Conservation (phyloP, 371 early-diverging fungal genomes). For the Mucor ambiguus region DNA sequence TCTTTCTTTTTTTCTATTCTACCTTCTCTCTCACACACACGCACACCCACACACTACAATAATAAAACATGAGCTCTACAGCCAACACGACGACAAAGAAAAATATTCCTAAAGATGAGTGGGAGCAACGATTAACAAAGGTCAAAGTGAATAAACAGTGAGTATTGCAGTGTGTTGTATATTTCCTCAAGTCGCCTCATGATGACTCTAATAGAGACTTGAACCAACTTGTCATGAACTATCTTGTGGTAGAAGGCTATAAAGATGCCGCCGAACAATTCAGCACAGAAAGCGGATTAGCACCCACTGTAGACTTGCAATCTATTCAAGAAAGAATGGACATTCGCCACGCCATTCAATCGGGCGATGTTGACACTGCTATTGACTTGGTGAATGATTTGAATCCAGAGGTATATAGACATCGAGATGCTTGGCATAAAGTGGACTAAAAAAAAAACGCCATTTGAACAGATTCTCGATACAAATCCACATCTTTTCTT, state of each 20-base stretch:
- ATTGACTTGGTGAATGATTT: constrained; percentile 95
- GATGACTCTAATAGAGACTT: constrained; percentile 61
- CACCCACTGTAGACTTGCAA: constrained; percentile 79
- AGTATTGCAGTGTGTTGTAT: constrained; percentile 16
- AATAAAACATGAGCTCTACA: constrained; percentile 9
- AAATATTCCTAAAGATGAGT: constrained; percentile 58
- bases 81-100: constrained; percentile 37
- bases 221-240: constrained; percentile 97
- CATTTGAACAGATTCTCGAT: constrained; percentile 87
- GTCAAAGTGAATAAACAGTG: constrained; percentile 71
- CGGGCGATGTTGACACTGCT: constrained; percentile 89
- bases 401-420: constrained; percentile 83
- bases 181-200: not conserved
- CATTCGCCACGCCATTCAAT: constrained; percentile 90
- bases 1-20: not conserved
- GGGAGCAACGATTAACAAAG: constrained; percentile 61
- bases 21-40: not conserved
- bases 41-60: not conserved
- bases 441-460: not conserved
- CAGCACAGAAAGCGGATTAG: constrained; percentile 79
- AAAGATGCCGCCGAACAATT: constrained; percentile 98
- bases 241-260: constrained; percentile 96
- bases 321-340: constrained; percentile 94
- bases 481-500: constrained; percentile 93
- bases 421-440: no score